Evolutionary conservation across 2,329 filamentous ascomycete species (phyloP).

Genomic region (Pseudopithomyces chartarum): DNA sequence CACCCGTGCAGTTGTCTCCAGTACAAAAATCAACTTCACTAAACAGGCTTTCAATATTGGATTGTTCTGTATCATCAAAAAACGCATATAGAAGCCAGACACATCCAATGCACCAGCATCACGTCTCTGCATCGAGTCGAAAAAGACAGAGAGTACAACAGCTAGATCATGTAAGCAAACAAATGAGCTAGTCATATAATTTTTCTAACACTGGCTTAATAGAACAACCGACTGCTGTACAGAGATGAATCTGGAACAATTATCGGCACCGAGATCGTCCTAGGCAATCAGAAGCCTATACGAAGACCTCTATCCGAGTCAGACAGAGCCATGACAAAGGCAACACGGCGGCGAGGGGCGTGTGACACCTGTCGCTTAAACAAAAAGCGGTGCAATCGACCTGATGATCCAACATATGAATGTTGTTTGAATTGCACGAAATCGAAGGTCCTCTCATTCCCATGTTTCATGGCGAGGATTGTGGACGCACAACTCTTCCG

Average conservation of each 20-base stretch:
- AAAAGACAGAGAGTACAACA: not conserved
- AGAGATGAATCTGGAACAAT: not conserved
- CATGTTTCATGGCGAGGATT: constrained; percentile 11
- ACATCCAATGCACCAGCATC: not conserved
- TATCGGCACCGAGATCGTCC: not conserved
- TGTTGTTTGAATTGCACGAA: not conserved
- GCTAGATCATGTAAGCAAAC: not conserved
- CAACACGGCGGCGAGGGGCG: not conserved
- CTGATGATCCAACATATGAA: constrained; percentile 1
- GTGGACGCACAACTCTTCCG: constrained; percentile 15
- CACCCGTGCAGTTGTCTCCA: no score
- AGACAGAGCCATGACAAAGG: not conserved
- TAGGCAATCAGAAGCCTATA: not conserved
- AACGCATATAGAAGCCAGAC: not conserved
- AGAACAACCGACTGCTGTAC: not conserved
- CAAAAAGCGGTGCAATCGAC: constrained; percentile 6
- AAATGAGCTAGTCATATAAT: not conserved
- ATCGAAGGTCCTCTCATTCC: constrained; percentile 1
- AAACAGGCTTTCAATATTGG: no score
- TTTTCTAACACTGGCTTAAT: not conserved
- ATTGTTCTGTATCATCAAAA: no score
- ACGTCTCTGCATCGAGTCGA: not conserved
- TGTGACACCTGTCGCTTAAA: not conserved
- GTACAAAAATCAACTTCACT: no score
- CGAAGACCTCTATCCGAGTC: not conserved